phyloP scores from a whole-genome alignment of 2,329 filamentous ascomycete genomes.

The Cordyceps cicadae region DNA sequence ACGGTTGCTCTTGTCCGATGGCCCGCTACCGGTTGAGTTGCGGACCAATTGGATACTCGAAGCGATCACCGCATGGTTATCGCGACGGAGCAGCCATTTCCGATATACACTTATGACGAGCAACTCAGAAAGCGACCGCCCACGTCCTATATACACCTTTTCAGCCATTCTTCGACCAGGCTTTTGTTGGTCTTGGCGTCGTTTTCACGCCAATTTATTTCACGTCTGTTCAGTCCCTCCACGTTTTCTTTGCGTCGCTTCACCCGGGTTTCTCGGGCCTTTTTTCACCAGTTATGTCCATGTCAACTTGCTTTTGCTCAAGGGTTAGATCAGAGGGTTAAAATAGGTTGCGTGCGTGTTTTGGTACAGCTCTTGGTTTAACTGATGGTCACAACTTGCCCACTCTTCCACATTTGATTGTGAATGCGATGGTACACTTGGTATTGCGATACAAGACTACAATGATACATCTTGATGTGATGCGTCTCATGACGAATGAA shows the following conservation, averaged over 20 bases:
- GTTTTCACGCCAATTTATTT: not conserved
- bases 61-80: not conserved
- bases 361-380: conserved; percentile 7
- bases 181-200: not conserved
- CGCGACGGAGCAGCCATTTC: not conserved
- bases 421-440: not conserved
- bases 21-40: not conserved
- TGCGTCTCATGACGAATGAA: too few species aligned
- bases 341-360: not conserved
- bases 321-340: conserved; percentile 3
- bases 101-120: not conserved
- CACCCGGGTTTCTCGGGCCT: not conserved
- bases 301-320: conserved; percentile 14
- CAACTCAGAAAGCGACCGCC: not conserved
- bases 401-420: not conserved
- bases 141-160: not conserved
- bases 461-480: too few species aligned
- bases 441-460: not conserved
- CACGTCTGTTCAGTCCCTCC: conserved; percentile 1
- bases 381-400: conserved; percentile 2
- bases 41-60: not conserved
- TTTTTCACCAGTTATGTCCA: conserved; percentile 7
- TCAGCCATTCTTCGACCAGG: not conserved
- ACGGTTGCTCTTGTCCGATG: not conserved
- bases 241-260: conserved; percentile 4